These are phyloP conservation scores for Ajuga reptans DNA, from an alignment of 305 asterid species.

Conservation along the genomic window DNA sequence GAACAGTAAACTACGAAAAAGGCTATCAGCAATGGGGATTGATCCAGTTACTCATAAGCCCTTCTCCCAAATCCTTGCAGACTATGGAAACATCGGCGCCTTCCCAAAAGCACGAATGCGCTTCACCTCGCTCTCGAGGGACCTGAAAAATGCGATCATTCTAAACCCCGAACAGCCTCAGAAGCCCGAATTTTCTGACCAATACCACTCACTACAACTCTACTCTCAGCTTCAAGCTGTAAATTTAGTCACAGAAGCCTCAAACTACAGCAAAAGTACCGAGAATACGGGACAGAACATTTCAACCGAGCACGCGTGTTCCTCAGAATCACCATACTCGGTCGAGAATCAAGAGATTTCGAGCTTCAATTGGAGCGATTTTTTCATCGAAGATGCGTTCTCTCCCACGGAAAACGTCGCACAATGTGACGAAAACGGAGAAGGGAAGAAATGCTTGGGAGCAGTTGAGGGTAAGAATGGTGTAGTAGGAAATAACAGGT, in stretches of 20 bases:
- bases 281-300: not conserved
- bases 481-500: not conserved
- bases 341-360: constrained; percentile 27
- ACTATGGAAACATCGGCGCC: constrained; percentile 76
- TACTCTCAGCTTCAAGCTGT: constrained; percentile 64
- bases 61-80: constrained; percentile 77
- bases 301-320: constrained; percentile 22
- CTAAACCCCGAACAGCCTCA: constrained; percentile 24
- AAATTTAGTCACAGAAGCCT: constrained; percentile 41
- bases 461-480: constrained; percentile 13
- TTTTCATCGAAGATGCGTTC: constrained; percentile 59
- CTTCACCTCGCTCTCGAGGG: constrained; percentile 38
- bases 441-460: constrained; percentile 1
- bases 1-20: constrained; percentile 79
- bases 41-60: constrained; percentile 95
- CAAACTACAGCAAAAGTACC: constrained; percentile 16
- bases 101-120: constrained; percentile 46
- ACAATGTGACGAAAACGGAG: constrained; percentile 8
- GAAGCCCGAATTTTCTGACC: constrained; percentile 5
- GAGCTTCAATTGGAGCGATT: constrained; percentile 67
- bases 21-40: constrained; percentile 79
- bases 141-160: constrained; percentile 33
- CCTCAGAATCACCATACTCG: constrained; percentile 30
- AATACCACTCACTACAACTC: constrained; percentile 29
- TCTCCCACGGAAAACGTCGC: constrained; percentile 18